Evolutionary conservation across 441 rosid genomes (phyloP), one percentile per base, ranked within the genome.

Genomic region (Jatropha multifida): DNA sequence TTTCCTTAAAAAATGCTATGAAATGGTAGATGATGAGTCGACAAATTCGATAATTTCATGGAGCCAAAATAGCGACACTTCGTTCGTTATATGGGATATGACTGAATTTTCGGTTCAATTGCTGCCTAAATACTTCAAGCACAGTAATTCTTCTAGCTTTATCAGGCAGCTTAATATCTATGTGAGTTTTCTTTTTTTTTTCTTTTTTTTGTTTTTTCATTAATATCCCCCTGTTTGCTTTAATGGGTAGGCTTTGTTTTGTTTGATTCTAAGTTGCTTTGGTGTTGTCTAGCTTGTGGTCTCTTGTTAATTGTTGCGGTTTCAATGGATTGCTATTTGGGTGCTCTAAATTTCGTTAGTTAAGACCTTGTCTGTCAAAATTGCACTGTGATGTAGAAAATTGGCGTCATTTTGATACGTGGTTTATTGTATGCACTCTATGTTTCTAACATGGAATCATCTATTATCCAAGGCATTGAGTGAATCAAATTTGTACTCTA

Each of bases 91-190:
- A 37, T 87, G 83, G 85, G 90, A 94, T 42, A 69, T 88, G 76
- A 83, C 94, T 61, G 77, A 84, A 69, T 93, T 94, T 85, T 87
- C 91, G 48, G 85, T 89, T 82, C 88, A 80, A 7, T 83, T 94
- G 83, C 81, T 94, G 46, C 99, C 98, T 7, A 84, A 83, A 71
- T 88, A 86, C 89, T 94, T 94, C 82, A 94, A 93, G 83, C 97
- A 92, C 82, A 89, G 83, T 87, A 94, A 94, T 77, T 83, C 83
- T 83, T 86, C 99, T 52, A 91, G 97, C 85, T 94, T 94, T 77
- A 84, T 94, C 85, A 84, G 99, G 72, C 99, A 93, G 78, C 98
- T 94, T 76, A 94, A 94, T 58, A 94, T 94, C 82, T 94, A 93
- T 78, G 99, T 93, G 76, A 81, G 96, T 78, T 49, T 70, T 49